Evolutionary conservation across 106 monocot genomes (phyloP), one percentile per base, ranked within the genome.

Genomic region (Allium cepa): DNA sequence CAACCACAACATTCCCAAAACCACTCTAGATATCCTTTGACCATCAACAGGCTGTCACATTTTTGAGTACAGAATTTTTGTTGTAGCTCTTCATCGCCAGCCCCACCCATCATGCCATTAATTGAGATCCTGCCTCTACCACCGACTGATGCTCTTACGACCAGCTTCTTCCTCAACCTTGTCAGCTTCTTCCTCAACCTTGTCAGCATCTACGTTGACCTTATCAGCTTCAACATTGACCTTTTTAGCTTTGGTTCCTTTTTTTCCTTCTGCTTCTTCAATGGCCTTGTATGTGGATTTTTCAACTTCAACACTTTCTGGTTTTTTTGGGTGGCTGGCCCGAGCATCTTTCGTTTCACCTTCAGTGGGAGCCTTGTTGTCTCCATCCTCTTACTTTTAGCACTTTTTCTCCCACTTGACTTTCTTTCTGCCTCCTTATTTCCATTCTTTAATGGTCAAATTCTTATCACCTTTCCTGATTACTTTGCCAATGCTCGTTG

Each of bases 321-420:
- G 14, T 8, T 60, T 60, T 15, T 9, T 8, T 60, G 0, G 7
- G 8, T 15, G 59, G 22, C 59, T 22, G 17, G 14, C 59, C 8
- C 8, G 17, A 17, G 59, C 9, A 16, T 9, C 22, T 18, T 10
- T 60, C 17, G 3, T 22, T 22, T 22, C 59, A 17, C 7, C 18
- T 60, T 77, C 64, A 36, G 36, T 4, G 36, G 36, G 36, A 36
- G 36, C 36, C 36, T 36, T 2, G 36, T 36, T 36, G 1, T n/a
- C 66, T 66, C 77, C 79, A 64, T 68, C 56, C 46, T 79, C 75
- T 79, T 75, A 76, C 71, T 79, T 47, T 89, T 75, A 13, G 36
- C 17, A 13, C 3, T 13, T 17, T 15, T 9, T 17, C 17, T 9
- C 4, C 22, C 59, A 17, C 22, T 60, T 10, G 59, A 9, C 15